These are phyloP conservation scores for Vicia faba DNA, from an alignment of 306 rosid species.

Conservation along the genomic window DNA sequence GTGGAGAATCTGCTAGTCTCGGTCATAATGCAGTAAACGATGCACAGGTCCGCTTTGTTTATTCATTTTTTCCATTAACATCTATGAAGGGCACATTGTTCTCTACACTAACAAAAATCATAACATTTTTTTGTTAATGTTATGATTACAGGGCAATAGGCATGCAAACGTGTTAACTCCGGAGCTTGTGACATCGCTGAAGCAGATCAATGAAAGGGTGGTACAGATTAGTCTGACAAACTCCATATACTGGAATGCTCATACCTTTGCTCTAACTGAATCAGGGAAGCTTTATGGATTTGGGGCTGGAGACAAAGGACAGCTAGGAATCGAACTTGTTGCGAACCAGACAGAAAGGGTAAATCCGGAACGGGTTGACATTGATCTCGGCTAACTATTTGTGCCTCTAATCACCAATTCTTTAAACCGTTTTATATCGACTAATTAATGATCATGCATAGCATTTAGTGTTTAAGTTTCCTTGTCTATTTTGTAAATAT, in stretches of 20 bases:
- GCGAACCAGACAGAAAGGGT: slow-evolving; percentile 79
- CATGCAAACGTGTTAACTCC: slow-evolving; percentile 71
- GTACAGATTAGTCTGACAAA: slow-evolving; percentile 92
- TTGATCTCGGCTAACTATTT: slow-evolving; percentile 69
- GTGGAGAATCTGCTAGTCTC: slow-evolving; percentile 96
- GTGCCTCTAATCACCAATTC: slow-evolving; percentile 30
- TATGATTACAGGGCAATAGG: slow-evolving; percentile 62
- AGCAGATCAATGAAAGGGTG: slow-evolving; percentile 69
- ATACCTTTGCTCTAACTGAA: slow-evolving; percentile 90
- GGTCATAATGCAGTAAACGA: slow-evolving; percentile 63
- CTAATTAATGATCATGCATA: slow-evolving; percentile 60
- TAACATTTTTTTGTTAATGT: slow-evolving; percentile 4
- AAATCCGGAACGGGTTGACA: slow-evolving; percentile 69
- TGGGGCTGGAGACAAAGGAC: slow-evolving; percentile 96
- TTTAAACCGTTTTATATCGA: slow-evolving; percentile 34
- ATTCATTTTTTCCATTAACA: background rate
- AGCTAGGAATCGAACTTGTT: slow-evolving; percentile 76
- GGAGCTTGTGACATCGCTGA: slow-evolving; percentile 73
- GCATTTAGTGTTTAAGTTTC: slow-evolving; percentile 55
- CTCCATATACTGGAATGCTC: slow-evolving; percentile 91
- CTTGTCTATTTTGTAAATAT: slow-evolving; percentile 67
- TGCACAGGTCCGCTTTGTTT: slow-evolving; percentile 61
- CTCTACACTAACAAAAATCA: too few species aligned
- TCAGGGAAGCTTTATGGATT: slow-evolving; percentile 90
- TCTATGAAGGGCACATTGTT: slow-evolving; percentile 12